Base-by-base conservation (phyloP, 768 basidiomycete species). In the Leccinum olivaceopallidum region DNA sequence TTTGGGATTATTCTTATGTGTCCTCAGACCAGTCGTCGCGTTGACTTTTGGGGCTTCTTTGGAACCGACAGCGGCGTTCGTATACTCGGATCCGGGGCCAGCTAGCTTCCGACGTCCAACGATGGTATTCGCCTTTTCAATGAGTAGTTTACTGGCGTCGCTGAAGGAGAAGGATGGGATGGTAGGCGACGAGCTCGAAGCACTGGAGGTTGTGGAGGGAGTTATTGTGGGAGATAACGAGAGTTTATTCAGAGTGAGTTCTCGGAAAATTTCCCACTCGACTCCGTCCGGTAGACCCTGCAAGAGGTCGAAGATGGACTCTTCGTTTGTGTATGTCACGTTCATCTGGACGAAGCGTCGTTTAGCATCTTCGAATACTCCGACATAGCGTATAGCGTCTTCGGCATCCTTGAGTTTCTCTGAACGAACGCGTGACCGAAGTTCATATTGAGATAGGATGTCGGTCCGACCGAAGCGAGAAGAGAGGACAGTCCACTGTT, bases 371-470 rank as follows among this genome's bases (percentile, higher is more conserved):
- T 26, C 24, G 24, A 26, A 26, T 26, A 26, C 24, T 4, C 24
- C 24, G 24, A 26, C 24, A 4, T 26, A 26, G 4, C 24, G 16
- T 4, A 6, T 14, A 0, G 30, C 50, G 26, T 60, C 39, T 0
- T 51, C 34, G 0, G 22, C 18, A 7, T 60, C 53, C 0, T 57
- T 57, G 8, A 60, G 47, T 13, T 51, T 60, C 2, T 60, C 22
- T 0, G 36, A 32, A 0, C 1, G 9, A 0, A 60, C 6, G 0
- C 10, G 0, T 0, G 16, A 2, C 0, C 7, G 1, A 0, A 56
- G 22, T 3, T 57, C 18, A 3, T 60, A 60, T 8, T 60, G 59
- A 0, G 30, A 60, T 0, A 56, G 2, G 0, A 57, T 1, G 2
- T 60, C 49, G 0, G 2, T 39, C 1, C 6, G 18, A 2, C 16